Evolutionary conservation across 2,329 filamentous ascomycete genomes (phyloP).

Genomic region (Penicillium janthinellum): DNA sequence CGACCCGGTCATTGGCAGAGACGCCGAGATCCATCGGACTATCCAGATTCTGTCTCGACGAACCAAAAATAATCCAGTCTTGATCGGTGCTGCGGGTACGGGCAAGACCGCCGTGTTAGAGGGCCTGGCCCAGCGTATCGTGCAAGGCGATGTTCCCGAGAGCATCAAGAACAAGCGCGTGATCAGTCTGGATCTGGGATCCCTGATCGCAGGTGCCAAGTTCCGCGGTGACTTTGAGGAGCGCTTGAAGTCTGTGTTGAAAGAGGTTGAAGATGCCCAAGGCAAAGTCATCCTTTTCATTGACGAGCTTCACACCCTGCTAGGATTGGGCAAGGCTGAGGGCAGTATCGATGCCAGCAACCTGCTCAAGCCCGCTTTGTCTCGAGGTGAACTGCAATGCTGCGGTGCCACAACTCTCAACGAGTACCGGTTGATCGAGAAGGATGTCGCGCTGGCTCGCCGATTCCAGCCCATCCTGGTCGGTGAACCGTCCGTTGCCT

Average conservation of each 20-base stretch:
- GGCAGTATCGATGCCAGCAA: slow-evolving; percentile 97
- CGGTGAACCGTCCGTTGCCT: slow-evolving; percentile 85
- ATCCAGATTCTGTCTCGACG: slow-evolving; percentile 90
- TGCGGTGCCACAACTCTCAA: slow-evolving; percentile 91
- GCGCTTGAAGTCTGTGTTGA: slow-evolving; percentile 83
- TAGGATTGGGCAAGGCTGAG: slow-evolving; percentile 92
- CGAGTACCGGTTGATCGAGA: slow-evolving; percentile 92
- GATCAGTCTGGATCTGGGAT: slow-evolving; percentile 82
- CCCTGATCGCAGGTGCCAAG: slow-evolving; percentile 92
- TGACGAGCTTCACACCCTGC: slow-evolving; percentile 87
- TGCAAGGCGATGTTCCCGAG: slow-evolving; percentile 90
- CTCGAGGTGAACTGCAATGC: slow-evolving; percentile 89
- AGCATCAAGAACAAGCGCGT: slow-evolving; percentile 94
- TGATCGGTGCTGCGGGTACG: slow-evolving; percentile 89
- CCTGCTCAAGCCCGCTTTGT: slow-evolving; percentile 88
- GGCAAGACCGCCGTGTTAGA: slow-evolving; percentile 94
- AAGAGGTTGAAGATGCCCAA: slow-evolving; percentile 85
- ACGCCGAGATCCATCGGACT: slow-evolving; percentile 87
- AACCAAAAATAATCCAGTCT: slow-evolving; percentile 93
- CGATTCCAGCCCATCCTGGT: slow-evolving; percentile 94
- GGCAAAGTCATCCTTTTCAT: slow-evolving; percentile 93
- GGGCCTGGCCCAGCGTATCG: slow-evolving; percentile 85
- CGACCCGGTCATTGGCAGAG: slow-evolving; percentile 92
- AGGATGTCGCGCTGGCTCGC: slow-evolving; percentile 88
- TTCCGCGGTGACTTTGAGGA: slow-evolving; percentile 97